phyloP scores from a whole-genome alignment of 106 monocot species.

The Agapanthus africanus region DNA sequence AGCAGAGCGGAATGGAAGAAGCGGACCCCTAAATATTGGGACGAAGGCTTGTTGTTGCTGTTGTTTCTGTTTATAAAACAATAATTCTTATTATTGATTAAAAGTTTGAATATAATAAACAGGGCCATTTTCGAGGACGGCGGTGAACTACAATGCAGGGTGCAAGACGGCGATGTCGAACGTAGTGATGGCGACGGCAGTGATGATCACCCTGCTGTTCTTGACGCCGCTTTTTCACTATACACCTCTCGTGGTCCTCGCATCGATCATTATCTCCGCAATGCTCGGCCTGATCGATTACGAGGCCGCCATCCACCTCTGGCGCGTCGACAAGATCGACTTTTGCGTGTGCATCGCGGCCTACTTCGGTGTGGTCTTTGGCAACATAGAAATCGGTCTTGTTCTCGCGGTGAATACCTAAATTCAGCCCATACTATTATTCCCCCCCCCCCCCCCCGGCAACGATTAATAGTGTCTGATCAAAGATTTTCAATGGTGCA shows the following conservation, averaged over 20 bases:
- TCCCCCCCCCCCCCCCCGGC: neutral
- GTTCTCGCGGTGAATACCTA: slow-evolving; percentile 43
- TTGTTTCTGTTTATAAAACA: too few species aligned
- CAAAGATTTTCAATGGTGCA: slow-evolving; percentile 8
- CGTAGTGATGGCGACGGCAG: slow-evolving; percentile 64
- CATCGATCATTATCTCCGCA: slow-evolving; percentile 81
- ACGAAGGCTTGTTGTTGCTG: too few species aligned
- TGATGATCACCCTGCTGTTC: slow-evolving; percentile 83
- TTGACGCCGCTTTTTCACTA: slow-evolving; percentile 84
- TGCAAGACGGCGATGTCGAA: slow-evolving; percentile 95
- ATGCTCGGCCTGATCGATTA: slow-evolving; percentile 91
- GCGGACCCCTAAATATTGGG: too few species aligned
- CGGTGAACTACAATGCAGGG: slow-evolving; percentile 91
- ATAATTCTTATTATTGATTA: too few species aligned
- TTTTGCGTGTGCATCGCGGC: slow-evolving; percentile 81
- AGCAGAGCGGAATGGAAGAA: too few species aligned
- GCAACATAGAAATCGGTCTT: slow-evolving; percentile 76
- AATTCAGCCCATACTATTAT: neutral
- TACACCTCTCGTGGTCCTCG: slow-evolving; percentile 86
- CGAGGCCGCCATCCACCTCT: slow-evolving; percentile 63
- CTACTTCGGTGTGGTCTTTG: slow-evolving; percentile 80
- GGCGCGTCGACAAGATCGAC: slow-evolving; percentile 88
- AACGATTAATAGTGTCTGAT: neutral
- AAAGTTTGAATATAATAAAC: neutral
- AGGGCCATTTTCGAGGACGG: slow-evolving; percentile 86